Evolutionary conservation across 2,329 filamentous ascomycete species (phyloP), one percentile per base, ranked within the genome.

Genomic region (Coniella lustricola): DNA sequence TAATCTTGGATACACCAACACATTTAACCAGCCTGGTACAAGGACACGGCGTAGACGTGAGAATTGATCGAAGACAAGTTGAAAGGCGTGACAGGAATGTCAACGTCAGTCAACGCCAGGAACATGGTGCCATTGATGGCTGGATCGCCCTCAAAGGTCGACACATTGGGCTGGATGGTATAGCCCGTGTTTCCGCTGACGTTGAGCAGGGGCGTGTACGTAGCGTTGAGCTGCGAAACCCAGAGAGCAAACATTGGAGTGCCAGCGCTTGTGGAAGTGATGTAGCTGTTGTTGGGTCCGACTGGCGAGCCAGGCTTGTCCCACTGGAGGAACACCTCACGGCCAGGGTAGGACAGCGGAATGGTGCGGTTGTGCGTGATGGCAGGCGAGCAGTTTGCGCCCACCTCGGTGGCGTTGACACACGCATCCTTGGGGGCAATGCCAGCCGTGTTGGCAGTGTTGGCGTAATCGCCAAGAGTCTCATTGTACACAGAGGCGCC

Each of bases 231-330:
- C 70, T 93, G 88, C 1, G 75, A 76, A 1, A 87, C 84, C 86
- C 87, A 95, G 0, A 81, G 77, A 0, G 87, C 87, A 55, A 76
- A 94, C 49, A 69, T 66, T 0, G 88, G 84, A 3, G 63, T 57
- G 2, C 73, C 73, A 0, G 83, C 85, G 0, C 72, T 70, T 1
- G 74, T 79, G 3, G 65, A 64, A 0, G 88, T 91, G 42, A 89
- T 68, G 62, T 94, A 94, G 60, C 80, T 86, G 68, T 88, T 89
- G 65, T 94, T 91, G 0, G 88, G 88, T 0, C 88, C 88, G 3
- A 91, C 75, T 0, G 75, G 58, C 56, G 77, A 66, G 0, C 86
- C 87, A 0, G 87, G 84, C 0, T 62, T 66, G 21, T 93, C 87
- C 87, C 87, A 94, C 37, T 74, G 63, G 7, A 94, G 67, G 59